Evolutionary conservation across 805 yeast genomes (phyloP), one percentile per base, ranked within the genome.

Genomic region (Dipodascopsis uninucleata): DNA sequence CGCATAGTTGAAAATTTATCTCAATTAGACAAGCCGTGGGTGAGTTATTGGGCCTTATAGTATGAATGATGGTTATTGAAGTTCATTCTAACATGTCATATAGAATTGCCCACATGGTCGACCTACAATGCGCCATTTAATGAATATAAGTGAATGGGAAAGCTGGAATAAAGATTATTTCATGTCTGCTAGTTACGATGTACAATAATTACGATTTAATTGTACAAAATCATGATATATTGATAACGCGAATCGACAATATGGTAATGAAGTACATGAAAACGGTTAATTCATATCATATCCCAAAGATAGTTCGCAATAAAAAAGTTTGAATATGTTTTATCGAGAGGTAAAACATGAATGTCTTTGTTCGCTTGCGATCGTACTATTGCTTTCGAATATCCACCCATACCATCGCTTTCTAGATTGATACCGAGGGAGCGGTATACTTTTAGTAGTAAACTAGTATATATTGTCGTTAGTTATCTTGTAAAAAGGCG

Each of bases 61-160:
- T 36, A 5, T 28, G n/a, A n/a, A n/a, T n/a, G 28, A 5, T 12
- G 10, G 5, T 22, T 24, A 1, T 5, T 7, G 16, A 5, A 16
- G 26, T 6, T 12, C 36, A 22, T 28, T 25, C 18, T 20, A 26
- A n/a, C 7, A 23, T 10, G 25, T 7, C 28, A n/a, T 3, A 8
- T 39, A 50, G 57, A 74, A 74, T 43, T 75, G 80, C 56, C 99
- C 99, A 0, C 99, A 93, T 65, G 98, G 99, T 0, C 70, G 99
- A 52, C 99, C 98, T 0, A 93, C 99, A 1, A 79, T 93, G 83
- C 74, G 98, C 43, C 97, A 90, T 64, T 69, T 90, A 47, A 77
- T 81, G 48, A 87, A 85, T 1, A 45, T 68, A n/a, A 41, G 36
- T 7, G 31, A 21, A 6, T 43, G 53, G 46, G 29, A 31, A n/a